Evolutionary conservation across 2,329 filamentous ascomycete species (phyloP).

Genomic region (Chaetomium globosum): DNA sequence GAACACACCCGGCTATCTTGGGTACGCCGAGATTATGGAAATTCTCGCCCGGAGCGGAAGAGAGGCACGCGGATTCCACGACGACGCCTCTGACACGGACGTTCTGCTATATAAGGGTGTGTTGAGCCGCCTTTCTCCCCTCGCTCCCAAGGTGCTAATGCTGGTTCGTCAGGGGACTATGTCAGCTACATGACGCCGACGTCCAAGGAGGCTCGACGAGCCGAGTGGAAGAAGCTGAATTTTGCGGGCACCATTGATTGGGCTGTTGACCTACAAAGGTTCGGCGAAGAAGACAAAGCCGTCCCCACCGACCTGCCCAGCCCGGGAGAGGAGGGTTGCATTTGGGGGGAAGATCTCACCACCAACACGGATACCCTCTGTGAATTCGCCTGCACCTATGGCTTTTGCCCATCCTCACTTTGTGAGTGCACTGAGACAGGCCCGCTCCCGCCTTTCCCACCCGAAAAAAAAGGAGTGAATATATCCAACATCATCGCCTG

Average conservation of each 20-base stretch:
- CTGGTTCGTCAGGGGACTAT: neutral
- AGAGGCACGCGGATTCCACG: neutral
- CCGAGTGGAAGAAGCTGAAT: neutral
- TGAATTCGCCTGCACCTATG: neutral
- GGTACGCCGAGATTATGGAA: conserved; percentile 17
- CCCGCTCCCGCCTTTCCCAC: neutral
- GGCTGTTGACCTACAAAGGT: neutral
- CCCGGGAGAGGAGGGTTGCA: neutral
- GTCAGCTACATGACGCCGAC: neutral
- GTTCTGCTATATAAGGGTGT: neutral
- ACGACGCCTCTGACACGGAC: neutral
- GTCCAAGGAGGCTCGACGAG: neutral
- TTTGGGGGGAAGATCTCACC: neutral
- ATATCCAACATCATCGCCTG: neutral
- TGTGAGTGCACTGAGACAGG: neutral
- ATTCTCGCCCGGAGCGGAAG: neutral
- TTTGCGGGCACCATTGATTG: neutral
- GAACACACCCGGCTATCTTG: conserved; percentile 1
- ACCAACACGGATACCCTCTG: neutral
- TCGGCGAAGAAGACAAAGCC: neutral
- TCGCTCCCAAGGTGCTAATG: neutral
- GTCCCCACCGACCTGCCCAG: neutral
- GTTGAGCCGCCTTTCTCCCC: neutral
- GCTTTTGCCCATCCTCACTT: neutral
- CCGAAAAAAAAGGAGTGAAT: neutral